Percentiles rank a stretch among this genome's conserved stretches.
These are phyloP conservation scores for Halenospora varia DNA, from an alignment of 495 filamentous ascomycete genomes.

Conservation along the genomic window DNA sequence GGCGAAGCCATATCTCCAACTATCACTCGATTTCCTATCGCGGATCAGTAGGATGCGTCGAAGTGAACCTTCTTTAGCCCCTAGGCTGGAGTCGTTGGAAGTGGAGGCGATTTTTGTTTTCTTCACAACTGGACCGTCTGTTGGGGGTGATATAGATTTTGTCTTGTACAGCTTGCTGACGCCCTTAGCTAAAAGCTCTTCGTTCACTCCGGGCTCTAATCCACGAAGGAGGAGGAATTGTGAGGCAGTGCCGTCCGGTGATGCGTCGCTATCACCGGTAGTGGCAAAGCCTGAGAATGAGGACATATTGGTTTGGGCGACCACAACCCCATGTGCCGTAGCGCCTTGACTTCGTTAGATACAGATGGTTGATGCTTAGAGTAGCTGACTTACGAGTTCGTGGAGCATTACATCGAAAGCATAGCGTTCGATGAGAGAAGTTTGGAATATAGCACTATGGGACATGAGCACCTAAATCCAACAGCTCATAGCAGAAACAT, in stretches of 20 bases:
- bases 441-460: slow-evolving; percentile 41
- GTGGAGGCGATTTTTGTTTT: slow-evolving; percentile 72
- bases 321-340: slow-evolving; percentile 25
- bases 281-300: slow-evolving; percentile 41
- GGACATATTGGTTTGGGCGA: slow-evolving; percentile 21
- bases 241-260: slow-evolving; percentile 67
- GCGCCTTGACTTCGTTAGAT: slow-evolving; percentile 14
- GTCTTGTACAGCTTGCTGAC: slow-evolving; percentile 73
- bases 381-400: slow-evolving; percentile 56
- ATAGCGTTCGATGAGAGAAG: slow-evolving; percentile 63
- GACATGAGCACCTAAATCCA: not conserved
- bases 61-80: slow-evolving; percentile 72
- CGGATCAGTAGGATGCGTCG: slow-evolving; percentile 76
- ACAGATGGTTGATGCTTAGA: not conserved
- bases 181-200: slow-evolving; percentile 74
- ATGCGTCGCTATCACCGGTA: slow-evolving; percentile 77
- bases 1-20: slow-evolving; percentile 85
- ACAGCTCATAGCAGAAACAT: slow-evolving; percentile 20
- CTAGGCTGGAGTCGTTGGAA: slow-evolving; percentile 65
- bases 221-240: slow-evolving; percentile 78
- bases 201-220: slow-evolving; percentile 69
- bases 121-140: slow-evolving; percentile 39
- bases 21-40: slow-evolving; percentile 69
- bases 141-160: slow-evolving; percentile 32
- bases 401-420: slow-evolving; percentile 71